These are phyloP conservation scores for Orbilia quercus DNA, from an alignment of 2,329 filamentous ascomycete genomes.

Conservation along the genomic window DNA sequence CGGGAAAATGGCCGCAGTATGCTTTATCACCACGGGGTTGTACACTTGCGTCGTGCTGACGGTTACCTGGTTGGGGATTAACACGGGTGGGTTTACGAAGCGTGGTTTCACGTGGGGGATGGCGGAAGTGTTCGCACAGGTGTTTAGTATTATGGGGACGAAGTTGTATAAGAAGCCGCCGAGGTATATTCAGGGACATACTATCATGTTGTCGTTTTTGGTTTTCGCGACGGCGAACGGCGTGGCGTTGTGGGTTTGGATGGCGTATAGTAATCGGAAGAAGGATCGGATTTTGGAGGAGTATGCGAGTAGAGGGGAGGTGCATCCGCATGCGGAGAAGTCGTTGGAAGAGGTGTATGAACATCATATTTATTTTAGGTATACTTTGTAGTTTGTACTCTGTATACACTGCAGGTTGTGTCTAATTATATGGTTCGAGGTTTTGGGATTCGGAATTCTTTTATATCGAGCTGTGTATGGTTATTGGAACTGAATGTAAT, in stretches of 20 bases:
- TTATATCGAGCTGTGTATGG: too few species aligned
- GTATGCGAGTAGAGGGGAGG: slow-evolving; percentile 18
- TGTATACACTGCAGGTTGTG: background rate
- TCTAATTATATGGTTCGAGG: too few species aligned
- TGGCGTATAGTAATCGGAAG: slow-evolving; percentile 28
- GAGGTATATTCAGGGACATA: slow-evolving; percentile 31
- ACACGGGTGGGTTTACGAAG: slow-evolving; percentile 37
- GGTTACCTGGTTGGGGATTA: slow-evolving; percentile 38
- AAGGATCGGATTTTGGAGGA: slow-evolving; percentile 39
- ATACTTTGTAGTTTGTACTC: slow-evolving; percentile 19
- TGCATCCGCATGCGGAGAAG: slow-evolving; percentile 29
- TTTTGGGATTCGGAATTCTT: too few species aligned
- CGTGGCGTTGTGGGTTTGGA: slow-evolving; percentile 28
- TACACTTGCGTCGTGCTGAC: slow-evolving; percentile 34
- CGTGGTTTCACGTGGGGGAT: slow-evolving; percentile 45
- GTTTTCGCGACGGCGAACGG: slow-evolving; percentile 17
- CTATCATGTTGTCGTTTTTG: slow-evolving; percentile 30
- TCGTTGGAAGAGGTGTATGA: slow-evolving; percentile 32
- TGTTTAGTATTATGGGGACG: slow-evolving; percentile 40
- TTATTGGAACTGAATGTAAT: too few species aligned
- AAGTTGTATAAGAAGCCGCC: slow-evolving; percentile 33
- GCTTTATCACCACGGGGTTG: slow-evolving; percentile 28
- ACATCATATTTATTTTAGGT: slow-evolving; percentile 39
- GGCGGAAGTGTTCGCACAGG: slow-evolving; percentile 28
- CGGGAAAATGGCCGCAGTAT: slow-evolving; percentile 14